Percentiles rank a stretch among this genome's conserved stretches.
Conservation (phyloP, 1,284 basidiomycete genomes). For the Erythrobasidium hasegawianum region DNA sequence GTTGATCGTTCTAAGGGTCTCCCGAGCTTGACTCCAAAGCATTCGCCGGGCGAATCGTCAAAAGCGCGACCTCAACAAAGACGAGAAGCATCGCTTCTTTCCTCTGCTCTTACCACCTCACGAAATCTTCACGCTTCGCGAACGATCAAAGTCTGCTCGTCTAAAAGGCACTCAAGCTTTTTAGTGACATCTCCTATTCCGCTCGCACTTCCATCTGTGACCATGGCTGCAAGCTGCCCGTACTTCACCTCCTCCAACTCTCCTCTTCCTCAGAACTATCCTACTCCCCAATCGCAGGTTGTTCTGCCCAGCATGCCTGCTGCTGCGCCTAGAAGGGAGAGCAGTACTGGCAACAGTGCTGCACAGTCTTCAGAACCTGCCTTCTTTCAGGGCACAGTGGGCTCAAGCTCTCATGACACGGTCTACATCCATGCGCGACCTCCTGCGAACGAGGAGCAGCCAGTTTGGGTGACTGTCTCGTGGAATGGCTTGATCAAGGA, state of each 20-base stretch:
- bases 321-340: background rate
- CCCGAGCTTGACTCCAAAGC: no score
- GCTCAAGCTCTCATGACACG: conserved; percentile 4
- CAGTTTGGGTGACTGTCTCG: background rate
- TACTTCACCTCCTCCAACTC: background rate
- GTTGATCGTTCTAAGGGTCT: no score
- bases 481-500: background rate
- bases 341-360: background rate
- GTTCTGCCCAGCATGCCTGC: background rate
- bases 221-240: background rate
- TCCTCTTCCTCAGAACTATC: background rate
- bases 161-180: no score
- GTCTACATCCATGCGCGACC: conserved; percentile 23
- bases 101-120: no score
- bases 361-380: background rate
- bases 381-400: conserved; percentile 22
- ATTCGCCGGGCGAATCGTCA: no score
- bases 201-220: background rate
- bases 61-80: no score
- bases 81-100: no score
- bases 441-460: conserved; percentile 9
- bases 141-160: no score
- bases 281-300: background rate
- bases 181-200: no score
- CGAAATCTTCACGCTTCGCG: no score